These are phyloP conservation scores for Hymenoscyphus occultus DNA, from an alignment of 2,329 filamentous ascomycete genomes.

Conservation along the genomic window DNA sequence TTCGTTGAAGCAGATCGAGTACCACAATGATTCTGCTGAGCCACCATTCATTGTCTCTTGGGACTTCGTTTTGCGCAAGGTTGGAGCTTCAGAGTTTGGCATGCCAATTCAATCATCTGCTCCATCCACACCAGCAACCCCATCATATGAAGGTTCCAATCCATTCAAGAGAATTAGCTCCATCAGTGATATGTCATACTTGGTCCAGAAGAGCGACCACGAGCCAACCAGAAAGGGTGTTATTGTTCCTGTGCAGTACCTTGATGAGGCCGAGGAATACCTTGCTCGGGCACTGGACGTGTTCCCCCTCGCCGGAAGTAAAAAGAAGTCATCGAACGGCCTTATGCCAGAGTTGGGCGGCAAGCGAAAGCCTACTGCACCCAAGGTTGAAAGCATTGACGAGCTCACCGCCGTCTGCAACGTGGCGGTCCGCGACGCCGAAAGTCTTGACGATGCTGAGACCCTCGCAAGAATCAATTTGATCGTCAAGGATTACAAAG, in stretches of 20 bases:
- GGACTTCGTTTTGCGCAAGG: slow-evolving; percentile 94
- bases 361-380: slow-evolving; percentile 58
- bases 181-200: slow-evolving; percentile 94
- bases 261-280: slow-evolving; percentile 90
- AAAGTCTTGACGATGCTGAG: slow-evolving; percentile 78
- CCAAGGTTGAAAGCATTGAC: slow-evolving; percentile 58
- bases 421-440: slow-evolving; percentile 83
- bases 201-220: slow-evolving; percentile 67
- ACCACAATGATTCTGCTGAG: slow-evolving; percentile 70
- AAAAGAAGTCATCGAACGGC: slow-evolving; percentile 55
- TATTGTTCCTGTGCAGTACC: slow-evolving; percentile 86
- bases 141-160: slow-evolving; percentile 55
- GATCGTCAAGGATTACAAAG: slow-evolving; percentile 76
- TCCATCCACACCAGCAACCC: slow-evolving; percentile 80
- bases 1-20: slow-evolving; percentile 82
- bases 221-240: slow-evolving; percentile 89
- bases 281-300: slow-evolving; percentile 80
- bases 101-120: slow-evolving; percentile 74
- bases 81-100: slow-evolving; percentile 87
- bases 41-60: slow-evolving; percentile 80
- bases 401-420: slow-evolving; percentile 92
- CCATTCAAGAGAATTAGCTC: slow-evolving; percentile 83
- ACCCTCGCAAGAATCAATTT: slow-evolving; percentile 71
- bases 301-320: slow-evolving; percentile 59
- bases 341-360: slow-evolving; percentile 70